Evolutionary conservation across 768 basidiomycete species (phyloP).

Genomic region (Kwoniella mangroviensis): DNA sequence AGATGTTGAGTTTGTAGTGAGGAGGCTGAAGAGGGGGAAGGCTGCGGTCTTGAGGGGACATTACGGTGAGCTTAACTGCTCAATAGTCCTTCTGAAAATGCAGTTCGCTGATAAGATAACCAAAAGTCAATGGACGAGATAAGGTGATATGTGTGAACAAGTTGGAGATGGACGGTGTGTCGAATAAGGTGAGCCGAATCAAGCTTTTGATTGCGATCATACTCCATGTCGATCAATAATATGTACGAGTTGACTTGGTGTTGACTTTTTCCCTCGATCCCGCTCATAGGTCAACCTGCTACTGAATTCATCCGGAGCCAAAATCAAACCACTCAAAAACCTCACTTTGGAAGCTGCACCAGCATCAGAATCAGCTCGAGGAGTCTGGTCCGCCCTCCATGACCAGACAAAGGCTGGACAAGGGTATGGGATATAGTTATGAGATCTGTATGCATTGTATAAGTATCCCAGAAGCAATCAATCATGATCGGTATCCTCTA

Average conservation of each 20-base stretch:
- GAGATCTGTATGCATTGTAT: constrained; percentile 13
- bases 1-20: constrained; percentile 55
- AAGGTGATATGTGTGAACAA: constrained; percentile 57
- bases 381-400: constrained; percentile 54
- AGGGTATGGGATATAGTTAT: constrained; percentile 48
- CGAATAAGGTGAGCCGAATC: constrained; percentile 42
- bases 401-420: constrained; percentile 33
- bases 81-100: not conserved
- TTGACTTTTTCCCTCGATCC: too few relatives aligned
- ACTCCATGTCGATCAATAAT: not conserved
- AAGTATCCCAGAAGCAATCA: not conserved
- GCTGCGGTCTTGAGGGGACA: constrained; percentile 54
- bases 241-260: not conserved
- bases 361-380: constrained; percentile 51
- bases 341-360: constrained; percentile 53
- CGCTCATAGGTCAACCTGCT: constrained; percentile 41
- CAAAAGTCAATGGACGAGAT: constrained; percentile 55
- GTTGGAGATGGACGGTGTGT: constrained; percentile 48
- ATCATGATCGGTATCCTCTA: not conserved
- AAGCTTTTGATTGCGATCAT: too few relatives aligned
- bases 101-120: not conserved
- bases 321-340: constrained; percentile 55
- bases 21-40: constrained; percentile 47
- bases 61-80: constrained; percentile 46
- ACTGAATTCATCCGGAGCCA: constrained; percentile 51